These are phyloP conservation scores for Scheffersomyces lignosus DNA, from an alignment of 805 yeast genomes.

Conservation along the genomic window DNA sequence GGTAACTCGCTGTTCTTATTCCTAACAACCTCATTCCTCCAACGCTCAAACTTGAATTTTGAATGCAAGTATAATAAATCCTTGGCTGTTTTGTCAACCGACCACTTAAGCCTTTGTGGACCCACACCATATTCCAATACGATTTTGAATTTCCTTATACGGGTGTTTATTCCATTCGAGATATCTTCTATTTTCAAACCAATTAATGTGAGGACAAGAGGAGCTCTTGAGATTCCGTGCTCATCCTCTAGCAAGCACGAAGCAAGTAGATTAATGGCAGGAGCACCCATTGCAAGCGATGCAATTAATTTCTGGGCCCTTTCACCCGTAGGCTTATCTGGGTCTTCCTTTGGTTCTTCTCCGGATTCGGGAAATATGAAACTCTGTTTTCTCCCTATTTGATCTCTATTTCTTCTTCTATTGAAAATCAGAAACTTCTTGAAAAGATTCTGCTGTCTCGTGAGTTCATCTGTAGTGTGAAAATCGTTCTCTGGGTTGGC, in stretches of 20 bases:
- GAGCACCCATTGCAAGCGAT: slow-evolving; percentile 62
- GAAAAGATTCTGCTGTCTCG: slow-evolving; percentile 19
- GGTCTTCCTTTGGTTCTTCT: slow-evolving; percentile 20
- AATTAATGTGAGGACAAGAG: slow-evolving; percentile 72
- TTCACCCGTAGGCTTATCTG: slow-evolving; percentile 31
- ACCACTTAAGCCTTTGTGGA: slow-evolving; percentile 74
- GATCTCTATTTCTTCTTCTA: slow-evolving; percentile 25
- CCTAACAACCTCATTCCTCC: slow-evolving; percentile 33
- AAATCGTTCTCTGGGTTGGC: slow-evolving; percentile 5
- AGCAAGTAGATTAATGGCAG: slow-evolving; percentile 73
- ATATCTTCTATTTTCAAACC: slow-evolving; percentile 61
- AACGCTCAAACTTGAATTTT: slow-evolving; percentile 53
- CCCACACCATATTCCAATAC: slow-evolving; percentile 92
- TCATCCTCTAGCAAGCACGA: slow-evolving; percentile 77
- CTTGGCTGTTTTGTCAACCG: slow-evolving; percentile 65
- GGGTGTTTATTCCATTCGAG: slow-evolving; percentile 38
- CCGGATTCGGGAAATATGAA: slow-evolving; percentile 15
- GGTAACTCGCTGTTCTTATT: slow-evolving; percentile 44
- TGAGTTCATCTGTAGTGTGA: slow-evolving; percentile 11
- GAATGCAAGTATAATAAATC: slow-evolving; percentile 75
- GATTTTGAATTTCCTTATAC: slow-evolving; percentile 54
- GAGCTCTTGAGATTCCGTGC: slow-evolving; percentile 74
- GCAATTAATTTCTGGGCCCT: slow-evolving; percentile 36
- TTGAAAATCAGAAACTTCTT: slow-evolving; percentile 22
- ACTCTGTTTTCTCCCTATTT: slow-evolving; percentile 16